These are phyloP conservation scores for Pseudogymnoascus sp. DNA, from an alignment of 2,329 filamentous ascomycete species.

Conservation along the genomic window DNA sequence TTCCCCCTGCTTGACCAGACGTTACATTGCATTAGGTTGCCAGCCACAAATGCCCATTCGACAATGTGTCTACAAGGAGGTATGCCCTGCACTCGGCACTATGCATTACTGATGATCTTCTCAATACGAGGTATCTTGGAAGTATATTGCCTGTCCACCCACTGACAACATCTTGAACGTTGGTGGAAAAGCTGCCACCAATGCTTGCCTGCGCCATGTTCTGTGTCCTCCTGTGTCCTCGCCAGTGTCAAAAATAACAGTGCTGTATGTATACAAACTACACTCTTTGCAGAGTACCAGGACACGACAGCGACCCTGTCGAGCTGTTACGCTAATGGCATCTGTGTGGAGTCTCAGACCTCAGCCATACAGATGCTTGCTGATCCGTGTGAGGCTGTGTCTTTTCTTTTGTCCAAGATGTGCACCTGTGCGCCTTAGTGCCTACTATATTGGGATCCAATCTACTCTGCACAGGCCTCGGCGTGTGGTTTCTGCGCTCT, in stretches of 20 bases:
- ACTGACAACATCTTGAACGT: not conserved
- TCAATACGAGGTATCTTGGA: not conserved
- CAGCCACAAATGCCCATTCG: not conserved
- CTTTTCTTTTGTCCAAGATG: not conserved
- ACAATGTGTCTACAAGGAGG: not conserved
- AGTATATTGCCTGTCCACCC: not conserved
- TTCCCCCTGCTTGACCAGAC: not conserved
- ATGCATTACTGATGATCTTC: not conserved
- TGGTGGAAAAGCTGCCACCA: not conserved
- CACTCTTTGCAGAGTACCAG: not conserved
- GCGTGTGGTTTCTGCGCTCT: slow-evolving; percentile 3
- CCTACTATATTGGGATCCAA: not conserved
- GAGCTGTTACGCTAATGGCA: not conserved
- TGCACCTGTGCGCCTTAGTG: not conserved
- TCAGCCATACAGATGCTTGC: not conserved
- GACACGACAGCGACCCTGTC: not conserved
- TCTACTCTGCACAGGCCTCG: not conserved
- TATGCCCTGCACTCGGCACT: not conserved
- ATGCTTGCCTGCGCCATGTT: not conserved
- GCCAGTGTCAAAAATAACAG: not conserved
- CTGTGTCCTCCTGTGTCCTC: not conserved
- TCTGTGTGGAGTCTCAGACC: not conserved
- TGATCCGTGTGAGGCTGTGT: not conserved
- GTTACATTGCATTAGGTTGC: not conserved
- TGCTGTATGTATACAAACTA: not conserved